Evolutionary conservation across 2,329 filamentous ascomycete genomes (phyloP), one percentile per base, ranked within the genome.

Genomic region (Colletotrichum scovillei): DNA sequence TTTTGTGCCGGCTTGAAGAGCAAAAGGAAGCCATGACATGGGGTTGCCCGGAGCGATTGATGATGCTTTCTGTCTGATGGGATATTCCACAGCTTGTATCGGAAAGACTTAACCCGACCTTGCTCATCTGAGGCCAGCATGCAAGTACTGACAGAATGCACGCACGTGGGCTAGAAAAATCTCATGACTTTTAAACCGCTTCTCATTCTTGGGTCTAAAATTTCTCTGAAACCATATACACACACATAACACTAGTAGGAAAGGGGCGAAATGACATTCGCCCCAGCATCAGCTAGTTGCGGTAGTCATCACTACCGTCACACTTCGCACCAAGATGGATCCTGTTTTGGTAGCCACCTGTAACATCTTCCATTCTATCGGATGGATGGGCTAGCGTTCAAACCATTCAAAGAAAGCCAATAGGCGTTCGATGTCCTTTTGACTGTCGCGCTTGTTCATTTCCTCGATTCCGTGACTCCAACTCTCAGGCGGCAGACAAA

Each of bases 341-440:
- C 19, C 42, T 49, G 4, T 49, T 7, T n/a, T 49, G 7, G 9
- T 7, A n/a, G 16, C 42, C 42, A 22, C 42, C 8, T 49, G 0
- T n/a, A n/a, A 0, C 1, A n/a, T n/a, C 4, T 49, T n/a, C 16
- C 1, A 22, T n/a, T 1, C 19, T 11, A 49, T 9, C 42, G 4
- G 19, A n/a, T 22, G 16, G 8, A 49, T 0, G 42, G 1, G 1
- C 8, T n/a, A 19, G 19, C 42, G 16, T n/a, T n/a, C 7, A 49
- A 22, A 4, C 0, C 1, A 49, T 22, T 49, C 42, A 2, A n/a
- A n/a, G 19, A 49, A 9, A 6, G 19, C 19, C 42, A 9, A 0
- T 4, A n/a, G 16, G 42, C 42, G 42, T 8, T 49, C 42, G 8
- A 49, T 22, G 19, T 49, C 42, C 16, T 49, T 19, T 49, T 49